Base-by-base conservation (phyloP, 371 early-diverging fungal species). In the Mucor irregularis region DNA sequence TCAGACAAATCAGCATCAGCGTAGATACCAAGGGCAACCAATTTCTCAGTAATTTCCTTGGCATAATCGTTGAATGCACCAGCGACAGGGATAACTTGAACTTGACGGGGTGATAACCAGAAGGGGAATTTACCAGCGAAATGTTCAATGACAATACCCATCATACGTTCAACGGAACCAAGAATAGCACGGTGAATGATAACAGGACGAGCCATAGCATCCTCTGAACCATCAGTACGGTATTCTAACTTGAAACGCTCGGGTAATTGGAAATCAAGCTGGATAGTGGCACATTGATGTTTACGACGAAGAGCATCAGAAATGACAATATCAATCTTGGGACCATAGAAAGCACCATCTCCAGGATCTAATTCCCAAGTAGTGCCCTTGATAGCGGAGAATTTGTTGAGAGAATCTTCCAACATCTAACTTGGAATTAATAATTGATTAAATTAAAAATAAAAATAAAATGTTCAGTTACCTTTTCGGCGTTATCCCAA, bases 281-380 rank as follows among this genome's bases (percentile, higher is more conserved):
- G 99, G 54, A 99, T 92, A 21, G 99, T 99, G 37, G 99, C 99
- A 71, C 99, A 99, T 78, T 99, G 99, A 70, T 91, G 93, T 63
- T 84, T 82, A 54, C 99, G 90, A 40, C 89, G 82, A 56, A 97
- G 83, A 13, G 98, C 98, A 78, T 99, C 99, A 26, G 87, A 78
- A 60, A 99, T 90, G 37, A 90, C 88, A 65, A 99, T 99, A 81
- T 99, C 99, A 68, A 99, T 96, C 89, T 99, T 99, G 65, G 99
- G 99, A 5, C 99, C 99, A 75, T 99, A 99, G 86, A 99, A 99
- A 22, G 99, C 99, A 35, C 99, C 99, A 84, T 99, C 99, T 63
- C 99, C 98, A 19, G 91, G 92, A 74, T 99, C 97, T 30, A 99
- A 54, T 56, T 82, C 84, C 97, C 97, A 99, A 5, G 61, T 49